Percentiles rank a stretch among this genome's conserved stretches.
Evolutionary conservation across 805 yeast genomes (phyloP).

Genomic region (Lipomyces mesembrius): DNA sequence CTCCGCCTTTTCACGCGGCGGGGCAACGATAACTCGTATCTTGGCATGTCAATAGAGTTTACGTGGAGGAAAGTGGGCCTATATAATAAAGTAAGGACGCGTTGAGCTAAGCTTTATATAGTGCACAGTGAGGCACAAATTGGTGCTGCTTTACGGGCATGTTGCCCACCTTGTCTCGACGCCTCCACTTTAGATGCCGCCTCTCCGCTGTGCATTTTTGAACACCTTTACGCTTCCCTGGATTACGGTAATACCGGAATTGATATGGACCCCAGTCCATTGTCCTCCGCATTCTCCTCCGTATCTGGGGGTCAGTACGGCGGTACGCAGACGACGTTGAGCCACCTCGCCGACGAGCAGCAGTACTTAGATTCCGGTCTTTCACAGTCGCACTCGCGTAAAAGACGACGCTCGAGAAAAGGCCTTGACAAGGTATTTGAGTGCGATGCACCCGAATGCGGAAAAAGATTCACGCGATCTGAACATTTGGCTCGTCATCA

Average conservation of each 20-base stretch:
- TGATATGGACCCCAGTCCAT: neutral
- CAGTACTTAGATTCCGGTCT: neutral
- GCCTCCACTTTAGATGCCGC: neutral
- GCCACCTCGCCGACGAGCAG: neutral
- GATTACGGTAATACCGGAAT: neutral
- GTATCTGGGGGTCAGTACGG: neutral
- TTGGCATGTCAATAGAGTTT: neutral
- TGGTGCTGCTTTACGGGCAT: neutral
- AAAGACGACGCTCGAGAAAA: constrained; percentile 40
- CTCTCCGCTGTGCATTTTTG: neutral
- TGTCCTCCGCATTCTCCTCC: neutral
- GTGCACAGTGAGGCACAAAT: neutral
- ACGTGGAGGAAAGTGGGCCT: neutral
- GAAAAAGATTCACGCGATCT: constrained; percentile 39
- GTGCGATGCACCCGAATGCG: constrained; percentile 41
- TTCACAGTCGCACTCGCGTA: constrained; percentile 10
- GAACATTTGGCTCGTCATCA: constrained; percentile 43
- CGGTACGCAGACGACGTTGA: neutral
- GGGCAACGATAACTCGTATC: neutral
- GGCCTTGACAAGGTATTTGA: constrained; percentile 42
- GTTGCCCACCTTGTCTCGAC: neutral
- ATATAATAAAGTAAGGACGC: neutral
- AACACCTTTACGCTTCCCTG: neutral
- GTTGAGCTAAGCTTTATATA: too few species aligned
- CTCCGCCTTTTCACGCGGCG: neutral